Conservation (phyloP, 768 basidiomycete genomes). For the Tylopilus sp. region DNA sequence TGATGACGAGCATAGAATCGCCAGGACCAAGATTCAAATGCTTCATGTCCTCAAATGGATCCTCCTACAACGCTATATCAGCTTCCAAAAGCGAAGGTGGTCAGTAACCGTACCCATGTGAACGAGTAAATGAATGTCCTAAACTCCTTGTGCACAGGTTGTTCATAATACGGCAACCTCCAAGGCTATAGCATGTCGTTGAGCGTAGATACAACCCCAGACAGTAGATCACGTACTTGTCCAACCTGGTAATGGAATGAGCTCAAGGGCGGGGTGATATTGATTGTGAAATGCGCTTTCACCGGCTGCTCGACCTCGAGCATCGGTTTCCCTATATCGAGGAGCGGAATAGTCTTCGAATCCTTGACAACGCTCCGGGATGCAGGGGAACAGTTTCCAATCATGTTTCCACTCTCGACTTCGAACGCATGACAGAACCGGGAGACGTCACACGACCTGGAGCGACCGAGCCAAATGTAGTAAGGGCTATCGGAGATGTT, state of each 20-base stretch:
- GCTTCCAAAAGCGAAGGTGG: not conserved
- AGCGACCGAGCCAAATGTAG: conserved; percentile 75
- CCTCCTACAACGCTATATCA: conserved; percentile 44
- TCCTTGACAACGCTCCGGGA: conserved; percentile 34
- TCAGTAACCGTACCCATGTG: conserved; percentile 43
- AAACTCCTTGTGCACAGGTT: conserved; percentile 64
- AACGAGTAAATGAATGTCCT: conserved; percentile 63
- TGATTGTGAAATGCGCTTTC: conserved; percentile 37
- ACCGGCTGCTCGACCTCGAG: conserved; percentile 20
- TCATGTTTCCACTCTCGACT: conserved; percentile 56
- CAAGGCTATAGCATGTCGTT: conserved; percentile 38
- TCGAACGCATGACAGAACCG: conserved; percentile 57
- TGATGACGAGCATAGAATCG: conserved; percentile 72
- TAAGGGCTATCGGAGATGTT: conserved; percentile 45
- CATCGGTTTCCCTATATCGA: conserved; percentile 41
- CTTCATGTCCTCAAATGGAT: conserved; percentile 70
- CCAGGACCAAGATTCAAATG: conserved; percentile 53
- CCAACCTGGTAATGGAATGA: conserved; percentile 62
- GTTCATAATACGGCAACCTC: conserved; percentile 70
- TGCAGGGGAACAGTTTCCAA: conserved; percentile 47
- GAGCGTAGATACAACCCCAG: not conserved
- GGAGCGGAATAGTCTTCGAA: conserved; percentile 34
- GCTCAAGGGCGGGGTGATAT: conserved; percentile 52
- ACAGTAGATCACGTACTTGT: conserved; percentile 32
- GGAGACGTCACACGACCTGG: conserved; percentile 57